Base-by-base conservation (phyloP, 306 rosid species). In the Sindora glabra region DNA sequence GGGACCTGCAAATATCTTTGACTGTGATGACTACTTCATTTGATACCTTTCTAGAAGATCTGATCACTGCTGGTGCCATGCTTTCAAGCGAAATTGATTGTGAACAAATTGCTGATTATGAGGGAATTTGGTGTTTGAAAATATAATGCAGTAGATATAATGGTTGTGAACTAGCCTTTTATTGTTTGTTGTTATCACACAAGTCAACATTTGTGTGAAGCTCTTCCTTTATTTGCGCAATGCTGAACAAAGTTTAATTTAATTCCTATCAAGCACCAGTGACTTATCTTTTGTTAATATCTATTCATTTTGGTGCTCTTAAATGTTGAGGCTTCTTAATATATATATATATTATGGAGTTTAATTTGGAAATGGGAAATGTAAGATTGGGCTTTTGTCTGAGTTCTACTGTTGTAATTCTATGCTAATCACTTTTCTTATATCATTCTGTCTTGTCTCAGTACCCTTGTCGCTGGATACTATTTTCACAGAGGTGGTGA, bases 401-500 rank as follows among this genome's bases (percentile, higher is more conserved):
- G 27, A 7, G 30, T 19, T 17, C 38, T 45, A 30, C 15, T 8
- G n/a, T 25, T 38, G 17, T 61, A 24, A 29, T 56, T 34, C 54
- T 29, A 21, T 64, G 25, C 44, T 50, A 32, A 41, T 51, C 18
- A 36, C 22, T 12, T 41, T 62, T 51, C 56, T 56, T 48, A 39
- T 59, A 21, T 76, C 55, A 44, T 65, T 48, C 30, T 63, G 5
- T 69, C n/a, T 12, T 65, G 54, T 85, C 81, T 49, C 86, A 92
- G 99, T 53, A 67, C 89, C 96, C 27, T 36, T 83, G 59, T 69
- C 88, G 3, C 59, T 88, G 64, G 74, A 80, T 34, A 59, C 66
- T 26, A 83, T 89, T 70, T 80, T 61, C 52, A 70, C 79, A 14
- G 99, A 89, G 85, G 95, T 89, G 33, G 72, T 81, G 14, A 82